Base-by-base conservation (phyloP, 2,329 filamentous ascomycete genomes). In the Phialophora verrucosa region DNA sequence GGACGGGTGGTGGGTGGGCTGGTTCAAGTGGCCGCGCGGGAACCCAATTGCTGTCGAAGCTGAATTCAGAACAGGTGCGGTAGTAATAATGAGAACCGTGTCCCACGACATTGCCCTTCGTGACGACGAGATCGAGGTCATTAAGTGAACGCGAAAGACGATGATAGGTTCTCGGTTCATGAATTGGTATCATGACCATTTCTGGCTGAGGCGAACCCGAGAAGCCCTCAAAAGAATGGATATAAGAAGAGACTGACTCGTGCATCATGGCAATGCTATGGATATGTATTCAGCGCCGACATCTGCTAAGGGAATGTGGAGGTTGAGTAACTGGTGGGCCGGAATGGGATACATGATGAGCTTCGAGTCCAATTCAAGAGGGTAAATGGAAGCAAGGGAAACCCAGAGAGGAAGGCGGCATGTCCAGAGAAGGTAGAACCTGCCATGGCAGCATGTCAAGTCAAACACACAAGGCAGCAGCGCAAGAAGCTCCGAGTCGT, bases 1-100 rank as follows among this genome's bases (percentile, higher is more conserved):
- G 73, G 32, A 71, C 64, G 12, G 79, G 79, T 32, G 80, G 79
- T 62, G 78, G 75, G 63, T 74, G 76, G 31, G 53, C 50, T 44
- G 56, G 69, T 12, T 20, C 63, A 51, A 44, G 59, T 23, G 57
- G 63, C 60, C 27, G 54, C 1, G 62, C 73, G 76, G 51, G 65
- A 66, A 6, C 70, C 67, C 29, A 63, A n/a, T 27, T n/a, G 20
- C 49, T 63, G 59, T 65, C 69, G 31, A 73, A 68, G 51, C 64
- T 70, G 31, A 70, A 66, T 44, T 70, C 65, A 2, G 65, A 78
- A 74, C 38, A 74, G 35, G 57, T 68, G 49, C 67, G 70, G 29
- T 50, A 59, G 2, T 58, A 58, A 63, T 50, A 59, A 1, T 58
- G 59, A 63, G 68, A 20, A 27, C 38, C 23, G 49, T 55, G 11